Evolutionary conservation across 2,329 filamentous ascomycete genomes (phyloP).

Genomic region (Metarhizium anisopliae): DNA sequence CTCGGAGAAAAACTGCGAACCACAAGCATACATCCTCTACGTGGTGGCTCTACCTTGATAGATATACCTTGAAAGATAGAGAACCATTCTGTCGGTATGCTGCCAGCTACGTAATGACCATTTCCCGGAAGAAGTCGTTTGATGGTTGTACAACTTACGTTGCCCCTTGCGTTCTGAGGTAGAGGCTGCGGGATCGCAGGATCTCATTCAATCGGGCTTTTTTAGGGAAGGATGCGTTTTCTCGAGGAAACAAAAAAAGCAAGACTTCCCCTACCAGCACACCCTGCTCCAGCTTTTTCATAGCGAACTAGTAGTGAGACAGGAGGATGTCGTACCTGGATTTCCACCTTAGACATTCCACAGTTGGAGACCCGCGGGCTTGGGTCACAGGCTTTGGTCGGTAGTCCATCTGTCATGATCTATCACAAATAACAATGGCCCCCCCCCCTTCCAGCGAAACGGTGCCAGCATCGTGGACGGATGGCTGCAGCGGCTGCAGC

Average conservation of each 20-base stretch:
- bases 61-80: too few relatives aligned
- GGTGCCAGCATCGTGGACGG: not conserved
- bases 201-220: not conserved
- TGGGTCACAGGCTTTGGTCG: not conserved
- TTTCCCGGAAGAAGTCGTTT: too few relatives aligned
- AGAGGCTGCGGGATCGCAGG: not conserved
- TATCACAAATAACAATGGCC: not conserved
- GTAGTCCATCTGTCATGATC: not conserved
- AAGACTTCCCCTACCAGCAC: not conserved
- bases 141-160: too few relatives aligned
- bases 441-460: not conserved
- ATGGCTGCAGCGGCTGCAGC: not conserved
- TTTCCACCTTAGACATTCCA: not conserved
- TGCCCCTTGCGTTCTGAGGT: not conserved
- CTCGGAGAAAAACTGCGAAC: too few relatives aligned
- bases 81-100: not conserved
- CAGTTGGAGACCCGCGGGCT: not conserved
- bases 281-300: not conserved
- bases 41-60: too few relatives aligned
- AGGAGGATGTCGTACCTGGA: not conserved
- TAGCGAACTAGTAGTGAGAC: not conserved
- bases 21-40: too few relatives aligned
- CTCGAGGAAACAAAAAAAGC: conserved; percentile 14
- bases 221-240: conserved; percentile 11
- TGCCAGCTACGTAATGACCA: too few relatives aligned